Evolutionary conservation across 305 asterid genomes (phyloP).

Genomic region (Fraxinus sp.): DNA sequence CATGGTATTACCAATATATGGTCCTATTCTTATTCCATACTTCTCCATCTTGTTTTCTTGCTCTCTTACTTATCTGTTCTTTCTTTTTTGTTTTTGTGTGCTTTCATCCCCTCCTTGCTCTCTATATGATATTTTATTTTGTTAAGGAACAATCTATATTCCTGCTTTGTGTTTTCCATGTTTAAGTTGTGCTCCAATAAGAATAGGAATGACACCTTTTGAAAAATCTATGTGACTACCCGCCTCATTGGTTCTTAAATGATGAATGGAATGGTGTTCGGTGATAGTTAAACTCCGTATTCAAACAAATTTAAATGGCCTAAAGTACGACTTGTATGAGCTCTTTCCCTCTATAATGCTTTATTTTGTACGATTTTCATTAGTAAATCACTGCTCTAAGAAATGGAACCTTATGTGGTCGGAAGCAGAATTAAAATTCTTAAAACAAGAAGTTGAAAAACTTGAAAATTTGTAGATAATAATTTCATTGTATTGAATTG

Average conservation of each 20-base stretch:
- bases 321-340: not conserved
- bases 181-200: not conserved
- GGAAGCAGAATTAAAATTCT: not conserved
- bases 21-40: not conserved
- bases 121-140: slow-evolving; percentile 12
- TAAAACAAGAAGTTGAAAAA: not conserved
- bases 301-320: not conserved
- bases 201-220: not conserved
- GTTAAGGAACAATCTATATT: not conserved
- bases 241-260: not conserved
- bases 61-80: not conserved
- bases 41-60: slow-evolving; percentile 11
- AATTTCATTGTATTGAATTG: not conserved
- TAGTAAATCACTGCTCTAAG: not conserved
- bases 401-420: not conserved
- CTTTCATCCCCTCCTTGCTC: not conserved
- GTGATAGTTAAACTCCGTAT: not conserved
- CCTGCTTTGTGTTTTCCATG: not conserved
- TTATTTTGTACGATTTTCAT: not conserved
- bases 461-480: not conserved
- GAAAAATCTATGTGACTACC: not conserved
- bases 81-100: not conserved
- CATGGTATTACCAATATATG: not conserved
- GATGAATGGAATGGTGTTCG: not conserved
- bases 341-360: not conserved